Conservation (phyloP, 192 early-diverging fungal genomes). For the Thamnidium elegans region DNA sequence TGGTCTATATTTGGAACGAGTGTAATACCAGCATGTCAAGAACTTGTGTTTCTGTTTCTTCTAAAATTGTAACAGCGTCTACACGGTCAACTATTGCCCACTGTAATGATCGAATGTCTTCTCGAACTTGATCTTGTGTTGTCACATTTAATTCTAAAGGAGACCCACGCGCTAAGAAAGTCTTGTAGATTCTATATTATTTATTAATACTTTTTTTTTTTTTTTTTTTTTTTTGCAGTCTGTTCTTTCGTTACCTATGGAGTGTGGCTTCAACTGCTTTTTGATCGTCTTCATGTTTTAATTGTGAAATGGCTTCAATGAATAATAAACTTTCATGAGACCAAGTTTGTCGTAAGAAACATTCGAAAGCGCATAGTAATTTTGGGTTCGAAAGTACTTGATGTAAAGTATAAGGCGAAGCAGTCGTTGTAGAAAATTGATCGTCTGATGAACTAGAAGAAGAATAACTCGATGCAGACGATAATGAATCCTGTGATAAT, state of each 20-base stretch:
- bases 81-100: constrained; percentile 16
- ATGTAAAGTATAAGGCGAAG: constrained; percentile 16
- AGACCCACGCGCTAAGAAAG: constrained; percentile 23
- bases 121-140: constrained; percentile 11
- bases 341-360: constrained; percentile 20
- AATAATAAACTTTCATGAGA: constrained; percentile 37
- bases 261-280: constrained; percentile 8
- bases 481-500: constrained; percentile 5
- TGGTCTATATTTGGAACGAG: neutral
- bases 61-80: constrained; percentile 19
- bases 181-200: constrained; percentile 32
- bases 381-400: constrained; percentile 22
- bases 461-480: constrained; percentile 9
- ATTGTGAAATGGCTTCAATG: constrained; percentile 28
- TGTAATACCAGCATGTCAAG: constrained; percentile 24
- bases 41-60: constrained; percentile 24
- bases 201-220: neutral
- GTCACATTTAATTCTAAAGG: constrained; percentile 32
- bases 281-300: constrained; percentile 16
- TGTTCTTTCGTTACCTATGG: constrained; percentile 14
- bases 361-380: constrained; percentile 23
- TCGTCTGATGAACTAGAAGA: constrained; percentile 15
- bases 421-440: neutral
- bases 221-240: neutral
- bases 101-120: constrained; percentile 11